These are phyloP conservation scores for Laguncularia racemosa DNA, from an alignment of 345 rosid genomes.

Conservation along the genomic window DNA sequence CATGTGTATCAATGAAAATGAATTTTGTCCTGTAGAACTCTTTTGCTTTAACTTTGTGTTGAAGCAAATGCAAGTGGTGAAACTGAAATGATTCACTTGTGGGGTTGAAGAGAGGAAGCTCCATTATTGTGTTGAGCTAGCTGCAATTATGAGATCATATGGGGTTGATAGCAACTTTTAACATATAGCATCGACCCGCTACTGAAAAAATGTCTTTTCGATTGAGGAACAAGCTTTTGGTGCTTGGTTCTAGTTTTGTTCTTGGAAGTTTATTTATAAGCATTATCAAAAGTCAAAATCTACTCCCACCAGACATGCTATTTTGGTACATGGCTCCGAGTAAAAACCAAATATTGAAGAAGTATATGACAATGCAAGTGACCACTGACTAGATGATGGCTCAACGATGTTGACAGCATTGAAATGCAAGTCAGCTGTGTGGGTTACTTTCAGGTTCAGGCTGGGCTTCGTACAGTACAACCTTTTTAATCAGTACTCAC, in stretches of 20 bases:
- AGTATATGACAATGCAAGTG: no score
- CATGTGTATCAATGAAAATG: constrained; percentile 28
- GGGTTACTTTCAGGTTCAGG: no score
- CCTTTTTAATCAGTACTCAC: no score
- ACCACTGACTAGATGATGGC: no score
- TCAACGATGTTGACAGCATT: no score
- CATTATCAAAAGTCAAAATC: neutral
- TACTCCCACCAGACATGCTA: no score
- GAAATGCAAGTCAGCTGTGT: no score
- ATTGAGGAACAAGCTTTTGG: neutral
- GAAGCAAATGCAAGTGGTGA: neutral
- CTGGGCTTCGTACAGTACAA: no score
- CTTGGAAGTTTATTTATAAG: no score
- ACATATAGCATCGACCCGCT: neutral
- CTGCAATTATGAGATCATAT: constrained; percentile 10
- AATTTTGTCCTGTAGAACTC: constrained; percentile 4
- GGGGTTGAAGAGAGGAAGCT: constrained; percentile 13
- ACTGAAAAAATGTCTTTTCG: neutral
- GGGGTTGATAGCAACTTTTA: constrained; percentile 13
- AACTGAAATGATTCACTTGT: constrained; percentile 4
- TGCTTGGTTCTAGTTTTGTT: neutral
- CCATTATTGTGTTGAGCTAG: constrained; percentile 9
- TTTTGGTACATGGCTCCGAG: no score
- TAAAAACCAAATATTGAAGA: no score
- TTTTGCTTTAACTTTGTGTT: neutral